phyloP scores from a whole-genome alignment of 805 yeast genomes.

The Lipomyces yamadae region DNA sequence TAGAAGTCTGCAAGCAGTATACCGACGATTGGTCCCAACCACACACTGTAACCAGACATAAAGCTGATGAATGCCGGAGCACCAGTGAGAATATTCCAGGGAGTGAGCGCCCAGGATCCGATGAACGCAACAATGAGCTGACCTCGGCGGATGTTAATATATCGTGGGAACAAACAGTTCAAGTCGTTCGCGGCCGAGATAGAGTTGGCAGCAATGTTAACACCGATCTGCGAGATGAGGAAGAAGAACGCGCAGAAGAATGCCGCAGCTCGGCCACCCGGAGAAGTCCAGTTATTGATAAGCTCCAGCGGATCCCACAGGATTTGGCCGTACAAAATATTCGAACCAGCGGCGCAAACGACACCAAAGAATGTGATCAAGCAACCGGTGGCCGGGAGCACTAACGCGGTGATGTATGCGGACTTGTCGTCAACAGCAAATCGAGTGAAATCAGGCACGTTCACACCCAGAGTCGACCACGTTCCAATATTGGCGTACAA shows the following conservation, averaged over 20 bases:
- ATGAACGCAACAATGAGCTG: constrained; percentile 69
- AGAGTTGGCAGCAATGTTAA: constrained; percentile 62
- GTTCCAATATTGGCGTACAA: constrained; percentile 58
- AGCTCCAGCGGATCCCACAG: constrained; percentile 33
- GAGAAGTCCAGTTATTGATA: constrained; percentile 27
- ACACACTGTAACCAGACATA: constrained; percentile 78
- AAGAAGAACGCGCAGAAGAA: constrained; percentile 47
- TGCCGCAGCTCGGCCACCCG: constrained; percentile 33
- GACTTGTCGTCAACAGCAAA: constrained; percentile 49
- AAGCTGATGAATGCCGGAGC: constrained; percentile 79
- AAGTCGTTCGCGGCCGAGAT: constrained; percentile 50
- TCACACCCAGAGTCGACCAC: constrained; percentile 50
- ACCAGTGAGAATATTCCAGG: constrained; percentile 77
- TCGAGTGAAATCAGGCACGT: constrained; percentile 56
- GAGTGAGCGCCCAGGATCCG: constrained; percentile 70
- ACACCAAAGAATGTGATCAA: constrained; percentile 30
- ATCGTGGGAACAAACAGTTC: constrained; percentile 50
- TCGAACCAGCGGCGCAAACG: constrained; percentile 28
- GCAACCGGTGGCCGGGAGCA: constrained; percentile 22
- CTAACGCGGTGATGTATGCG: constrained; percentile 17
- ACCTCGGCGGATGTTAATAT: constrained; percentile 67
- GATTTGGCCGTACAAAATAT: constrained; percentile 27
- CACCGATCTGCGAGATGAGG: constrained; percentile 72
- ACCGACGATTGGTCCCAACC: constrained; percentile 83
- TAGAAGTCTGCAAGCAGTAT: constrained; percentile 55